These are phyloP conservation scores for Trichophyton schoenleinii DNA, from an alignment of 2,329 filamentous ascomycete species.

Conservation along the genomic window DNA sequence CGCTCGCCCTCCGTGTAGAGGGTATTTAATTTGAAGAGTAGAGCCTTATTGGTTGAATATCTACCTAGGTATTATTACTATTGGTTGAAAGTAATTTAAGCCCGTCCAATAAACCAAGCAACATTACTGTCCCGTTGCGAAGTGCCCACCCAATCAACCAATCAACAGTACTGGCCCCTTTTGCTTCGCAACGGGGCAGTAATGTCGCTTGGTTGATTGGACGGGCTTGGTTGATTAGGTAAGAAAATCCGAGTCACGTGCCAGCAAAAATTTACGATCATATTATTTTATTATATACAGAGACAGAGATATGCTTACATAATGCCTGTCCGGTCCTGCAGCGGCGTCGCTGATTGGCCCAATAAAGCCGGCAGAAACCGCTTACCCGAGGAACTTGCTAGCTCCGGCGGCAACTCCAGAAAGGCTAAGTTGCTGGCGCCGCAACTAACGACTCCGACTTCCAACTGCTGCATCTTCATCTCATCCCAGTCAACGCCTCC, in stretches of 20 bases:
- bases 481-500: background rate
- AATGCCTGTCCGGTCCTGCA: background rate
- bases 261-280: background rate
- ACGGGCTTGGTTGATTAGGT: too few species aligned
- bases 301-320: background rate
- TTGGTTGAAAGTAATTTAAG: too few species aligned
- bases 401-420: background rate
- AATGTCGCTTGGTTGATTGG: too few species aligned
- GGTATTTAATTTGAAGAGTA: too few species aligned
- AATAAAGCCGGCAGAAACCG: constrained; percentile 1
- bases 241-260: background rate
- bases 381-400: constrained; percentile 3
- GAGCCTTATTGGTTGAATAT: too few species aligned
- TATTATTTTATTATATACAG: background rate
- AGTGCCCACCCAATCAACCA: too few species aligned
- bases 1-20: too few species aligned
- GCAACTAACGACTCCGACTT: background rate
- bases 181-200: too few species aligned
- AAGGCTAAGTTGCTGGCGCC: background rate
- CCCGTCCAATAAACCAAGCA: too few species aligned
- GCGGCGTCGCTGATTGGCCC: constrained; percentile 1
- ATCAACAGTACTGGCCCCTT: too few species aligned
- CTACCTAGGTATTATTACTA: too few species aligned
- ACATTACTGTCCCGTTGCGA: too few species aligned
- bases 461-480: constrained; percentile 1